Conservation (phyloP, 164 flowering plant species). For the Platanus orientalis region DNA sequence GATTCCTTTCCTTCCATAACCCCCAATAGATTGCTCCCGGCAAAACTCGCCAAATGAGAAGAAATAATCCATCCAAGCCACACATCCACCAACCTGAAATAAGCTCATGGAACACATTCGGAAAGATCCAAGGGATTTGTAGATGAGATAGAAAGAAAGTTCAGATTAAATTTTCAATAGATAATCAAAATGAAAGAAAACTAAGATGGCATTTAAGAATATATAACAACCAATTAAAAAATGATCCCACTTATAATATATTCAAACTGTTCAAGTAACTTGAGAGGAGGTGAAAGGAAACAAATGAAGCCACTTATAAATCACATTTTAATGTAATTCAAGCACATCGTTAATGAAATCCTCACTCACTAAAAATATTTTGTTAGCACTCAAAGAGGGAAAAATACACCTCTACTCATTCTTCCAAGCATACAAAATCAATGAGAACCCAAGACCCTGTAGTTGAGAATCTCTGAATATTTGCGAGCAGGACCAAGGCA, state of each 20-base stretch:
- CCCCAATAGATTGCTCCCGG: no score
- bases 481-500: constrained; percentile 30
- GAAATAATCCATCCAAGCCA: no score
- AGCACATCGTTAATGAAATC: constrained; percentile 23
- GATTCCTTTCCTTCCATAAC: no score
- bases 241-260: constrained; percentile 17
- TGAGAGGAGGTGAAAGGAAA: constrained; percentile 1
- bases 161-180: constrained; percentile 5
- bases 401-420: constrained; percentile 29
- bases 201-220: constrained; percentile 1
- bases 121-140: no score
- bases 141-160: no score
- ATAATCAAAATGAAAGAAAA: constrained; percentile 2
- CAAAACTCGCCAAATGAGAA: no score
- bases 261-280: constrained; percentile 17
- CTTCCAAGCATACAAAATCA: constrained; percentile 52
- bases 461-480: constrained; percentile 22
- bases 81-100: no score
- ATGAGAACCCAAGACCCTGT: constrained; percentile 34
- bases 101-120: no score
- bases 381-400: constrained; percentile 31
- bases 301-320: constrained; percentile 15
- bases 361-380: constrained; percentile 35
- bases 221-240: constrained; percentile 12
- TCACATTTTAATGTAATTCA: constrained; percentile 23